Conservation (phyloP, 768 basidiomycete genomes). For the Auricularia sp. region DNA sequence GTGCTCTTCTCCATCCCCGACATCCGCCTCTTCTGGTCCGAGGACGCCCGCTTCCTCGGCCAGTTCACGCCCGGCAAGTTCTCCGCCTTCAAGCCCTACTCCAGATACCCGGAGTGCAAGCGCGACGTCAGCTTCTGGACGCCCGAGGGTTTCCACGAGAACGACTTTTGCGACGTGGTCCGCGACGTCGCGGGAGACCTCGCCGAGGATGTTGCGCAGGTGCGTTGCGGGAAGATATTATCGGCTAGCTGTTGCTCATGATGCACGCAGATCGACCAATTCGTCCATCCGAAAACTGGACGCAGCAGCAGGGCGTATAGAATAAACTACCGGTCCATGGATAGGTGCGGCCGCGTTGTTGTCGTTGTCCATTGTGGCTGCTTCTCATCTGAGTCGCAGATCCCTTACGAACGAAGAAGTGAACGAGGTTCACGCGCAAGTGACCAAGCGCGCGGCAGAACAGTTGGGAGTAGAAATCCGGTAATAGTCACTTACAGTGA, state of each 20-base stretch:
- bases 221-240: conserved; percentile 23
- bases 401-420: conserved; percentile 85
- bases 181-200: conserved; percentile 87
- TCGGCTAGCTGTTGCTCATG: neutral
- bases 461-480: conserved; percentile 81
- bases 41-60: conserved; percentile 72
- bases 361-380: too few species aligned
- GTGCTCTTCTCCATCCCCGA: conserved; percentile 94
- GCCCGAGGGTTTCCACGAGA: conserved; percentile 64
- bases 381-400: conserved; percentile 27
- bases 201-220: conserved; percentile 83
- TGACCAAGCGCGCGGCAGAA: conserved; percentile 44
- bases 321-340: conserved; percentile 94
- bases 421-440: conserved; percentile 63
- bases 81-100: conserved; percentile 79
- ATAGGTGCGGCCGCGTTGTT: conserved; percentile 44
- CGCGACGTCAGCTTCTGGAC: conserved; percentile 96
- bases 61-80: conserved; percentile 78
- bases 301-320: conserved; percentile 78
- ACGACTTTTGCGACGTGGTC: conserved; percentile 94
- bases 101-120: conserved; percentile 84
- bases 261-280: conserved; percentile 71
- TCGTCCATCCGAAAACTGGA: conserved; percentile 79
- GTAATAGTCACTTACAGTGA: conserved; percentile 30
- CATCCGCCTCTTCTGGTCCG: conserved; percentile 96